Percentiles rank a stretch among this genome's conserved stretches.
phyloP scores from a whole-genome alignment of 345 rosid species.

The Reutealis trisperma region DNA sequence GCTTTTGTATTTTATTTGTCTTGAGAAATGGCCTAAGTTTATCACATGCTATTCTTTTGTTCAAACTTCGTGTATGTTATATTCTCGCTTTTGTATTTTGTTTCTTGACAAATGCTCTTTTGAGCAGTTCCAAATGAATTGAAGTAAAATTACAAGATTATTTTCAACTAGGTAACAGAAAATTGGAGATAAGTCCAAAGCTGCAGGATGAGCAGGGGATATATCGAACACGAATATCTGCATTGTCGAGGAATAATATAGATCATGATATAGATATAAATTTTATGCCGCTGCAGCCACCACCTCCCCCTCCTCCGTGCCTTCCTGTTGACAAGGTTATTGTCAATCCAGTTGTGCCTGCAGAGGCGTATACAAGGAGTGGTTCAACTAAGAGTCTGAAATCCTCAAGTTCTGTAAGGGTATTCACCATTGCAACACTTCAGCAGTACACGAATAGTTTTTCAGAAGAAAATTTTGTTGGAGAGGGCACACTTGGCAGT shows the following conservation, averaged over 20 bases:
- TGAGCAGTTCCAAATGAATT: constrained; percentile 50
- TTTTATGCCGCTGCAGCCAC: constrained; percentile 37
- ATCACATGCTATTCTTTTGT: constrained; percentile 7
- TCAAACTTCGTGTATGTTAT: neutral
- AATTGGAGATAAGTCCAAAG: constrained; percentile 32
- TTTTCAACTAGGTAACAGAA: constrained; percentile 41
- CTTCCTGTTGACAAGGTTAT: constrained; percentile 40
- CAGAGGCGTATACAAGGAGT: constrained; percentile 16
- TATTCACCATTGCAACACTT: constrained; percentile 73
- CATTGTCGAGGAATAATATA: constrained; percentile 33
- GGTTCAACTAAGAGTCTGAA: constrained; percentile 38
- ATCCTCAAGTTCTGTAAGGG: constrained; percentile 39
- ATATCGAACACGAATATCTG: constrained; percentile 32
- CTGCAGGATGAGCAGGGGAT: constrained; percentile 38
- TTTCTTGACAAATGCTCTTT: constrained; percentile 19
- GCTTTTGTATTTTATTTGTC: neutral
- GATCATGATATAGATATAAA: constrained; percentile 28
- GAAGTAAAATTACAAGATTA: constrained; percentile 42
- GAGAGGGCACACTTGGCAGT: constrained; percentile 75
- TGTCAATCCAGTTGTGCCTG: constrained; percentile 39
- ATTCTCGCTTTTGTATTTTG: neutral
- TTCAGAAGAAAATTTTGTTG: constrained; percentile 69
- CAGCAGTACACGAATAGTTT: constrained; percentile 83
- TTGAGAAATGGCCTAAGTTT: constrained; percentile 16
- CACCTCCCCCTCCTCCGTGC: constrained; percentile 46